Base-by-base conservation (phyloP, 768 basidiomycete genomes). In the Collybiopsis luxurians region DNA sequence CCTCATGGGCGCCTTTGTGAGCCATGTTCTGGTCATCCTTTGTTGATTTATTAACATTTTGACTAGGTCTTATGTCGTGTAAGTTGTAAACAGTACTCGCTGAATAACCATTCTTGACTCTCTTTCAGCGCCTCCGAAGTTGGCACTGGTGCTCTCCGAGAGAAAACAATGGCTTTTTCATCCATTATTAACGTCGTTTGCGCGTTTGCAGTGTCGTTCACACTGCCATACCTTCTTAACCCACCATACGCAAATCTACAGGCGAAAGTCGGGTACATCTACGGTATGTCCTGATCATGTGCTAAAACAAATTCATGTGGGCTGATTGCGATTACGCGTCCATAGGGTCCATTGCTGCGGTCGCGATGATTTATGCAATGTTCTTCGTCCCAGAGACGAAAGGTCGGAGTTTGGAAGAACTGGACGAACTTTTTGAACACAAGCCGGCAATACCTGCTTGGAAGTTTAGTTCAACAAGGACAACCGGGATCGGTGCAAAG, bases 301-400 rank as follows among this genome's bases (percentile, higher is more conserved):
- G 4, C 23, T 36, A 17, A 17, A 6, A 2, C 9, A 11, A 30
- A 42, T n/a, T 7, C 11, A 3, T 26, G 38, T 45, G 3, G 21
- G 1, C 12, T 13, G 26, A 31, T 50, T 27, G 17, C 30, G 6
- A 11, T 27, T 10, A 30, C 19, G 23, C 38, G 19, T 44, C 9
- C 10, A 21, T 36, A 54, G 53, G 53, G 13, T 54, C 53, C 28
- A 54, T 54, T 30, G 53, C 53, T 7, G 53, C 53, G 17, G 53
- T 54, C 9, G 53, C 53, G 9, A 54, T 54, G 53, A 4, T 54
- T 13, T 54, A 44, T 45, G 40, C 53, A 10, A 54, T 54, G 9
- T 54, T 54, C 40, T 54, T 54, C 31, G 53, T 54, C 40, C 53
- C 53, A 30, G 53, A 54, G 53, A 54, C 39, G 19, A 54, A 42